Conservation (phyloP, 352 stramenopile genomes). For the Pythium graminicola region DNA sequence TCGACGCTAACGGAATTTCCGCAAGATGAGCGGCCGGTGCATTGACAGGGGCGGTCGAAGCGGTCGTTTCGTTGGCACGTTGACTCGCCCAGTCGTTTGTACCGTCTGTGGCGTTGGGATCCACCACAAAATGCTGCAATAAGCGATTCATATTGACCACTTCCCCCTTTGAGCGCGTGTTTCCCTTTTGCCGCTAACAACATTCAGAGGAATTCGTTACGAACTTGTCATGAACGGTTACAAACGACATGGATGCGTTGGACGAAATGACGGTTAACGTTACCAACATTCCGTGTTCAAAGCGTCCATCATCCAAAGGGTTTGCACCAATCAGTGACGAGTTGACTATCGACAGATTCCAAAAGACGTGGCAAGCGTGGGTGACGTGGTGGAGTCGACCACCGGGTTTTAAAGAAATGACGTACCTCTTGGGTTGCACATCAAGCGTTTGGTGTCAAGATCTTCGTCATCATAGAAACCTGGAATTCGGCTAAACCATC, state of each 20-base stretch:
- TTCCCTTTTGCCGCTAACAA: background rate
- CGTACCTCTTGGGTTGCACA: background rate
- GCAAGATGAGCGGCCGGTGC: constrained; percentile 20
- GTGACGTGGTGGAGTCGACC: background rate
- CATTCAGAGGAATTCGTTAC: background rate
- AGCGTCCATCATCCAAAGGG: background rate
- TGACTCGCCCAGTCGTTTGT: constrained; percentile 18
- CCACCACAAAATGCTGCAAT: constrained; percentile 53
- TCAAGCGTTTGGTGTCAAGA: constrained; percentile 12
- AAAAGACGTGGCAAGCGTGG: constrained; percentile 2
- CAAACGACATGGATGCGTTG: too few species aligned
- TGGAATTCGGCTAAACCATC: background rate
- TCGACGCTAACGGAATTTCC: constrained; percentile 31
- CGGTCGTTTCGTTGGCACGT: constrained; percentile 11
- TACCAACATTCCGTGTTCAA: background rate
- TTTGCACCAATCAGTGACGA: background rate
- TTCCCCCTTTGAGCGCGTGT: background rate
- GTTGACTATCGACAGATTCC: background rate
- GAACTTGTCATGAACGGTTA: too few species aligned
- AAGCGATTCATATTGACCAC: constrained; percentile 43
- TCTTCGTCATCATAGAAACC: background rate
- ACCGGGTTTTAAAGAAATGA: constrained; percentile 7
- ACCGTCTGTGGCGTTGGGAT: constrained; percentile 5
- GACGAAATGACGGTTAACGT: too few species aligned
- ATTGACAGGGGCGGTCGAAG: background rate